Evolutionary conservation across 179 eudicot genomes (phyloP), one percentile per base, ranked within the genome.

Genomic region (Silene coronaria): DNA sequence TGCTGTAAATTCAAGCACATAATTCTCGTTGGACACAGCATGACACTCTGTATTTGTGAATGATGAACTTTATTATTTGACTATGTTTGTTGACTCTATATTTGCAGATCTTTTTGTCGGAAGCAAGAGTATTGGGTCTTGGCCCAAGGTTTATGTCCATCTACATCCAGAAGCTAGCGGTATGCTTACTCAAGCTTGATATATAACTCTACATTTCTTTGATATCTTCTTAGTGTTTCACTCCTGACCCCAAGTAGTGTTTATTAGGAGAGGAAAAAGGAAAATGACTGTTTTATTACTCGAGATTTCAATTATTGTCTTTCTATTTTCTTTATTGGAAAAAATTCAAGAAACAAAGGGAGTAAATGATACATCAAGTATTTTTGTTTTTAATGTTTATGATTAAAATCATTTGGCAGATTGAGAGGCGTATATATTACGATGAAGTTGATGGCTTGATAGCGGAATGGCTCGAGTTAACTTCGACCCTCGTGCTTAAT

Each of bases 91-190:
- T 30, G 58, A 27, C 48, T 53, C 30, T 53, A 45, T 72, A 55
- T 70, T 42, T 80, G 88, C 94, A 95, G 99, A 73, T 88, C 70
- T 81, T 87, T 53, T 57, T 84, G 70, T 88, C 93, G 2, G 91
- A 92, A 76, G 99, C 99, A 63, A 86, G 97, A 80, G 97, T 95
- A 69, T 70, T 95, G 85, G 91, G 91, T 67, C 72, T 92, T 72
- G 99, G 99, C 34, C 99, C 99, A 45, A 89, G 86, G 80, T 95
- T 95, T 84, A 92, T 95, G 93, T 86, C 99, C 38, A 81, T 95
- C 77, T 95, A 95, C 72, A 79, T 92, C 30, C 85, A 81, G 74
- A 88, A 85, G 85, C 82, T 95, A 53, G 89, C 96, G 85, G 99
- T 95, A 84, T 74, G 97, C 79, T 48, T 27, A 0, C 72, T 36